Percentiles rank a stretch among this genome's conserved stretches.
Conservation (phyloP, 257 asterid species). For the Solanum chiquidenum region DNA sequence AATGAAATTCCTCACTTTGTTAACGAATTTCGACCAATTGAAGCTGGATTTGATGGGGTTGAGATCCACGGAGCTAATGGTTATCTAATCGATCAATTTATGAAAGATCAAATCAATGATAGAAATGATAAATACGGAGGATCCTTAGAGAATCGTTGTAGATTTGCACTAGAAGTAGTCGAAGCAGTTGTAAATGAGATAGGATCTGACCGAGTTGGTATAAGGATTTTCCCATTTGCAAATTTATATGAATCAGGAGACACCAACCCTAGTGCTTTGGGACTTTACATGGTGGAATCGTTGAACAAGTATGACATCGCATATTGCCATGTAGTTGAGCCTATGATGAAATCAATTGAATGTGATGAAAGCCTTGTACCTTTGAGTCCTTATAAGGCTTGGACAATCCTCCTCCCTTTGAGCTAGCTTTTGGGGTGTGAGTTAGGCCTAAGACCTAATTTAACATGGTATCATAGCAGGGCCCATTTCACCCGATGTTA, state of each 20-base stretch:
- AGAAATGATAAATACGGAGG: not conserved
- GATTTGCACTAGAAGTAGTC: not conserved
- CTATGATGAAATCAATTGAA: not conserved
- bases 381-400: too few relatives aligned
- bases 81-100: not conserved
- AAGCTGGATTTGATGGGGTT: not conserved
- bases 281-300: not conserved
- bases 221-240: not conserved
- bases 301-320: not conserved
- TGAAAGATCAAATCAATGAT: not conserved
- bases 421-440: too few relatives aligned
- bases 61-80: not conserved
- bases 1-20: not conserved
- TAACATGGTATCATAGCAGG: too few relatives aligned
- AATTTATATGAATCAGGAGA: not conserved
- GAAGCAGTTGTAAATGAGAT: not conserved
- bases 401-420: too few relatives aligned
- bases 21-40: not conserved
- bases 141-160: not conserved
- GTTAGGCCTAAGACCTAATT: too few relatives aligned
- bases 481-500: too few relatives aligned
- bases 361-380: not conserved
- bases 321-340: not conserved
- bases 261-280: not conserved
- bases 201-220: not conserved